Evolutionary conservation across 176 grass and related monocot genomes (phyloP), one percentile per base, ranked within the genome.

Genomic region (Metroxylon sagu): DNA sequence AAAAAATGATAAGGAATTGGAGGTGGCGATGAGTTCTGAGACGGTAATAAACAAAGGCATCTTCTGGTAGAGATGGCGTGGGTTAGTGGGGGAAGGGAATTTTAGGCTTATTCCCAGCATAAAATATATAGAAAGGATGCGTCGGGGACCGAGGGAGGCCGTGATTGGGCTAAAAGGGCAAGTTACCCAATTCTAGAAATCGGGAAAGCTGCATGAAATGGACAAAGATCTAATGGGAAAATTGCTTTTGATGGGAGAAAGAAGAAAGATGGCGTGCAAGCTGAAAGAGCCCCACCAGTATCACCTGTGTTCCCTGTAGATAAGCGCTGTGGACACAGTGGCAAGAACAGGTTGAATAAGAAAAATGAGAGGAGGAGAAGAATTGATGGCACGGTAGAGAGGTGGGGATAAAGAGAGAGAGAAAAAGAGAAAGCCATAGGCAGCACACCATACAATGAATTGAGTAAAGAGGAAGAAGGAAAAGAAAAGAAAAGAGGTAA

Each of bases 81-180:
- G 56, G 56, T 26, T 69, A 25, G 49, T 57, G 35, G 17, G 8
- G 35, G 50, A 28, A 39, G 17, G 54, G 68, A 82, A 53, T 61
- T 54, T 65, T 14, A 43, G 48, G 16, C 39, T 50, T 19, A 77
- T 72, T 82, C 54, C 8, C 56, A 17, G 56, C 79, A 82, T 82
- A 77, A 82, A 77, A 82, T 82, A 82, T 82, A 82, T 82, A 72
- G 28, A 19, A 18, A 60, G 15, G 57, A 52, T 56, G 59, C 53
- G 57, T 30, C 16, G 26, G 6, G 49, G 49, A n/a, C 1, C 1
- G 6, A 16, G 63, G 16, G 48, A 53, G 35, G 35, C 16, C 59
- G 16, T 23, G 53, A 54, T 58, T 27, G 56, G 15, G 27, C 54
- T 59, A 52, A 49, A 49, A 48, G 25, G 17, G 48, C 52, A 16